A percentile compares a stretch with the other conserved stretches of the same genome.
These are phyloP conservation scores for Macrotyloma uniflorum DNA, from an alignment of 306 rosid species.

Conservation along the genomic window DNA sequence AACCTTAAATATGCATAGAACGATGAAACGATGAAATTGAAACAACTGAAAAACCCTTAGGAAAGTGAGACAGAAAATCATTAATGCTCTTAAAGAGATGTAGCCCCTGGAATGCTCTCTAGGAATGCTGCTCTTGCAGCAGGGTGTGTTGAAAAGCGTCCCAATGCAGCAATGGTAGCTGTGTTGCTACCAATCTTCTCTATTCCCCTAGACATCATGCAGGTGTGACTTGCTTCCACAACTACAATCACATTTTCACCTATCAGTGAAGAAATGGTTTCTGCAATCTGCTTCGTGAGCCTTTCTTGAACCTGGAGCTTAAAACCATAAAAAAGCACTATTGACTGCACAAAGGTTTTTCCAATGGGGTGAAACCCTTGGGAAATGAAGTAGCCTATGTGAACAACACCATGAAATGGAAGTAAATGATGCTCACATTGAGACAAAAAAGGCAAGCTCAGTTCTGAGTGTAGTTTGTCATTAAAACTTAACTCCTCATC, in stretches of 20 bases:
- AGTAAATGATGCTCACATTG: constrained; percentile 59
- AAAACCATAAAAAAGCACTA: constrained; percentile 68
- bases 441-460: constrained; percentile 68
- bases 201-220: constrained; percentile 83
- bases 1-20: neutral
- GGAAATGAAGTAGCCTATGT: constrained; percentile 53
- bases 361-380: constrained; percentile 51
- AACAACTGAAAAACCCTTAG: neutral
- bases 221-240: constrained; percentile 80
- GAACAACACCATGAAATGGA: constrained; percentile 80
- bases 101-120: neutral
- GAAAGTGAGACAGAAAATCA: neutral
- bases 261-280: constrained; percentile 57
- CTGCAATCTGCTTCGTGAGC: constrained; percentile 81
- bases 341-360: constrained; percentile 60
- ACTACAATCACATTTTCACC: constrained; percentile 75
- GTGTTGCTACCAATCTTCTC: constrained; percentile 80
- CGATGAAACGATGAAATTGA: neutral
- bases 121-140: neutral
- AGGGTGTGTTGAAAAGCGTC: neutral
- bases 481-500: constrained; percentile 9
- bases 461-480: constrained; percentile 55
- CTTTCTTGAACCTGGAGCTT: constrained; percentile 91
- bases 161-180: constrained; percentile 59
- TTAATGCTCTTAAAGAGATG: neutral